Conservation (phyloP, 1,284 basidiomycete species). For the Cutaneotrichosporon sp. region DNA sequence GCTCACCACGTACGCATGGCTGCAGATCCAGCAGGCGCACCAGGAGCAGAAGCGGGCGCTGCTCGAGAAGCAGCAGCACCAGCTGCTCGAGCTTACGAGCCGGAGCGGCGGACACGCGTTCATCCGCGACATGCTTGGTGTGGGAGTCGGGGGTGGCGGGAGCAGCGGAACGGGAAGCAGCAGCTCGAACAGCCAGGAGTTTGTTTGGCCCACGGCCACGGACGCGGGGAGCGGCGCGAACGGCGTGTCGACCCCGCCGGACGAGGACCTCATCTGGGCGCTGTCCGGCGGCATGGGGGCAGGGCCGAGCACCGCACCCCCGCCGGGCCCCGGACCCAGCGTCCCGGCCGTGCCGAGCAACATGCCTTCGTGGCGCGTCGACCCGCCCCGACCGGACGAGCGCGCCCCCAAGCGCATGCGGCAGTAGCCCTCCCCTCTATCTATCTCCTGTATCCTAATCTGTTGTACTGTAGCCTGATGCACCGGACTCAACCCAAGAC, state of each 20-base stretch:
- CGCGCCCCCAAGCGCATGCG: conserved; percentile 8
- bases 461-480: conserved; percentile 4
- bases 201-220: conserved; percentile 25
- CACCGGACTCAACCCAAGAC: background rate
- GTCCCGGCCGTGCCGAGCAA: background rate
- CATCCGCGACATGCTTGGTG: conserved; percentile 25
- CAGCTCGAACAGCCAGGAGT: conserved; percentile 15
- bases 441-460: background rate
- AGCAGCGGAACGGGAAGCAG: conserved; percentile 4
- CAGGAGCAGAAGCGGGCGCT: conserved; percentile 47
- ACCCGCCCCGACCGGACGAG: background rate
- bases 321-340: background rate
- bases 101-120: conserved; percentile 15
- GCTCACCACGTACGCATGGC: conserved; percentile 47
- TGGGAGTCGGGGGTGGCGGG: conserved; percentile 4
- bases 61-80: conserved; percentile 46
- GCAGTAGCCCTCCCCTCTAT: background rate
- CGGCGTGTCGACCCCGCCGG: conserved; percentile 19
- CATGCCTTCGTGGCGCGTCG: conserved; percentile 11
- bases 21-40: conserved; percentile 51
- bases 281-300: conserved; percentile 12
- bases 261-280: conserved; percentile 27
- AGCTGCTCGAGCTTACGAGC: conserved; percentile 39
- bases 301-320: background rate
- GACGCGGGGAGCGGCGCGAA: background rate